Conservation (phyloP, 2,329 filamentous ascomycete species). For the Claviceps pazoutovae region DNA sequence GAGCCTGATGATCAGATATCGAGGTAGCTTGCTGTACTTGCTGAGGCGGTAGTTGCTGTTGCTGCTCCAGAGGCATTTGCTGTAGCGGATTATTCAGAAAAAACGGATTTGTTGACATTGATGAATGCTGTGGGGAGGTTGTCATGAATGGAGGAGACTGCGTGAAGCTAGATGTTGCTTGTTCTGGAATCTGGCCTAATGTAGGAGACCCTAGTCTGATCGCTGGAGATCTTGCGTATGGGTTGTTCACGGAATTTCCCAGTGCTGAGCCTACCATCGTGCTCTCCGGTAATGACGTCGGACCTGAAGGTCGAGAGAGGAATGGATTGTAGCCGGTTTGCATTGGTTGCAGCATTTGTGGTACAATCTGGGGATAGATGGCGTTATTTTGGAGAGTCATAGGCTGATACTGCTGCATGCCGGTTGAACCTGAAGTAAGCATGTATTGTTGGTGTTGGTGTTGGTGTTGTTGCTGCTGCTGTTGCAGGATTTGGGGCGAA, state of each 20-base stretch:
- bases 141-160: constrained; percentile 29
- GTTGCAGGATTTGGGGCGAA: constrained; percentile 10
- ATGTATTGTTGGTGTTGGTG: constrained; percentile 22
- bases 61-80: constrained; percentile 11
- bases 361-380: constrained; percentile 25
- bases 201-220: constrained; percentile 35
- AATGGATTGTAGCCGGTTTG: constrained; percentile 39
- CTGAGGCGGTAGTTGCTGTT: constrained; percentile 11
- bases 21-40: constrained; percentile 8
- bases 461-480: constrained; percentile 23
- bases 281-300: constrained; percentile 19
- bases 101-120: constrained; percentile 24
- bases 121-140: constrained; percentile 15
- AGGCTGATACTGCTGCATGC: constrained; percentile 24
- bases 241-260: constrained; percentile 28
- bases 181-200: constrained; percentile 39
- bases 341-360: constrained; percentile 21
- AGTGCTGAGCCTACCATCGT: constrained; percentile 27
- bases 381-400: constrained; percentile 28
- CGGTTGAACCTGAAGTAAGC: constrained; percentile 28
- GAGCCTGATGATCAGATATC: constrained; percentile 12
- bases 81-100: constrained; percentile 17
- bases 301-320: constrained; percentile 24
- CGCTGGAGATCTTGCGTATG: constrained; percentile 35
- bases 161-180: constrained; percentile 31